Base-by-base conservation (phyloP, 176 grass and related monocot species). In the Oryza australiensis region DNA sequence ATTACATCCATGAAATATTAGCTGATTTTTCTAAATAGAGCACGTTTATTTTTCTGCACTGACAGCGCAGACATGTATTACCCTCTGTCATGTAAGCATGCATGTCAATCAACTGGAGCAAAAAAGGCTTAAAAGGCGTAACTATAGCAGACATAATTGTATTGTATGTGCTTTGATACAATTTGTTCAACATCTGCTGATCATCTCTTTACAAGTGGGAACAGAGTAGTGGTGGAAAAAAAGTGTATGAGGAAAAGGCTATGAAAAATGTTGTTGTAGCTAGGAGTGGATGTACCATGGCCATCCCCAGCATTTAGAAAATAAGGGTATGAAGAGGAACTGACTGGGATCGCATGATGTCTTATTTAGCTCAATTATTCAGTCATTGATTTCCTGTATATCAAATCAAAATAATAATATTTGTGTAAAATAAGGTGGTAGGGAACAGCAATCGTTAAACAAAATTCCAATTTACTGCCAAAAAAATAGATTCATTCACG, bases 1-100 rank as follows among this genome's bases (percentile, higher is more conserved):
- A 85, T 76, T 35, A 55, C 48, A 81, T 40, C 3, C 70, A 85
- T 23, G 15, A 42, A 70, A n/a, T 6, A 46, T 33, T 57, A 42
- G 37, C 28, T 26, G 48, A 37, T 22, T 10, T 40, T 65, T 48
- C 62, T 43, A 35, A 73, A 75, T 68, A 71, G 27, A 10, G 34
- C 12, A 72, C 30, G 42, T 24, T 22, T 59, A 27, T n/a, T 24
- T 60, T 60, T 60, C 55, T 10, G 6, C 35, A 81, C 51, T 42
- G 2, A 32, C 13, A 53, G 30, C 64, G 64, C 10, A 8, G 42
- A 41, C 30, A 74, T 2, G 27, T 7, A 20, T 60, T n/a, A 55
- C 29, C 41, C 40, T 35, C 74, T 24, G 18, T 51, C 28, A 0
- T 28, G 43, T 7, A 55, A 76, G 9, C 23, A 59, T 84, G 11